These are phyloP conservation scores for Vitis rotundifolia DNA, from an alignment of 164 flowering plant species.

Conservation along the genomic window DNA sequence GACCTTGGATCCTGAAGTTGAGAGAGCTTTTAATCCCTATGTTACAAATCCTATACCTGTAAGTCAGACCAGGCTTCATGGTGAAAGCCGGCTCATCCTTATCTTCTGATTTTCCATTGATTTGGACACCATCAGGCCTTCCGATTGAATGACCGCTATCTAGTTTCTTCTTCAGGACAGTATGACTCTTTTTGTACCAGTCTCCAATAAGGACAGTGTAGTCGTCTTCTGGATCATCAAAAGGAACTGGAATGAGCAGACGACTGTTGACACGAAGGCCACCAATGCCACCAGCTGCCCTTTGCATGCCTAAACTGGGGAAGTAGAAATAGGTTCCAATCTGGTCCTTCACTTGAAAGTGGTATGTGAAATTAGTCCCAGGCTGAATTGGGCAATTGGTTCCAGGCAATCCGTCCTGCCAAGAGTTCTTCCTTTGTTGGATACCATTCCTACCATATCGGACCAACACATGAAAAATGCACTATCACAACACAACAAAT, in stretches of 20 bases:
- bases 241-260: constrained; percentile 57
- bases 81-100: constrained; percentile 40
- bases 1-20: constrained; percentile 62
- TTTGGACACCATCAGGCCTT: constrained; percentile 48
- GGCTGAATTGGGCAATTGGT: constrained; percentile 71
- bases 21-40: constrained; percentile 46
- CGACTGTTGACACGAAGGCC: constrained; percentile 53
- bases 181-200: constrained; percentile 53
- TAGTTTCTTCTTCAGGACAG: constrained; percentile 20
- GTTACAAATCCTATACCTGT: constrained; percentile 62
- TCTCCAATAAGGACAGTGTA: constrained; percentile 51
- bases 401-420: constrained; percentile 64
- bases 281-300: constrained; percentile 67
- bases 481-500: no score
- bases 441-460: constrained; percentile 45
- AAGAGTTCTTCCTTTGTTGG: constrained; percentile 69
- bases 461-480: neutral
- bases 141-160: constrained; percentile 41
- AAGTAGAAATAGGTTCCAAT: constrained; percentile 64
- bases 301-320: constrained; percentile 50
- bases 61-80: constrained; percentile 55
- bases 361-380: constrained; percentile 56
- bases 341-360: constrained; percentile 68
- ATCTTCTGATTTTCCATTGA: constrained; percentile 46
- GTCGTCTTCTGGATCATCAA: constrained; percentile 52